Percentiles rank a stretch among this genome's conserved stretches.
Conservation (phyloP, 2,329 filamentous ascomycete genomes). For the Myriangium duriaei region DNA sequence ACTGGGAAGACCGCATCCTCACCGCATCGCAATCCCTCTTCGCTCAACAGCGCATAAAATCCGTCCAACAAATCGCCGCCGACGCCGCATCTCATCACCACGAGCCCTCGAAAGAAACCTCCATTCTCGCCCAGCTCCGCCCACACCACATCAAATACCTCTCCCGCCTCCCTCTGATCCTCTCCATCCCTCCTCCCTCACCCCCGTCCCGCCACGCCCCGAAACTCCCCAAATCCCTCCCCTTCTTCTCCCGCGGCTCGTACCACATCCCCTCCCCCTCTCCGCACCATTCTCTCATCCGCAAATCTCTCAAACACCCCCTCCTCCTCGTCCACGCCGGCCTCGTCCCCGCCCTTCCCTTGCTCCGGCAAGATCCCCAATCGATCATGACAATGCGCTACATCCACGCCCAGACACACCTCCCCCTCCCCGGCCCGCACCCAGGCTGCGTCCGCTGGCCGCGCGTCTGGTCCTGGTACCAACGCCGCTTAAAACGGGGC, state of each 20-base stretch:
- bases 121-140: conserved; percentile 18
- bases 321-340: conserved; percentile 76
- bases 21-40: background rate
- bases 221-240: background rate
- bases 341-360: conserved; percentile 59
- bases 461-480: conserved; percentile 28
- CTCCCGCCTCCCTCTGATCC: conserved; percentile 24
- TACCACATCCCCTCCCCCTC: conserved; percentile 3
- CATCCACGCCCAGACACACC: conserved; percentile 50
- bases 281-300: background rate
- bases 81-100: conserved; percentile 1
- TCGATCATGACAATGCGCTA: conserved; percentile 89
- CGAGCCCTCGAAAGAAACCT: conserved; percentile 15
- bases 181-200: conserved; percentile 19
- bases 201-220: background rate
- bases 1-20: conserved; percentile 84
- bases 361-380: conserved; percentile 62
- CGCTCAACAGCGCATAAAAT: background rate
- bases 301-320: background rate
- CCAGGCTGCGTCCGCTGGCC: conserved; percentile 46
- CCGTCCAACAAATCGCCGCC: background rate
- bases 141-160: conserved; percentile 22
- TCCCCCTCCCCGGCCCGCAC: conserved; percentile 32
- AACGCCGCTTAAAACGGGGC: conserved; percentile 7
- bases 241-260: conserved; percentile 3